Evolutionary conservation across 306 rosid genomes (phyloP), one percentile per base, ranked within the genome.

Genomic region (Ormosia emarginata): DNA sequence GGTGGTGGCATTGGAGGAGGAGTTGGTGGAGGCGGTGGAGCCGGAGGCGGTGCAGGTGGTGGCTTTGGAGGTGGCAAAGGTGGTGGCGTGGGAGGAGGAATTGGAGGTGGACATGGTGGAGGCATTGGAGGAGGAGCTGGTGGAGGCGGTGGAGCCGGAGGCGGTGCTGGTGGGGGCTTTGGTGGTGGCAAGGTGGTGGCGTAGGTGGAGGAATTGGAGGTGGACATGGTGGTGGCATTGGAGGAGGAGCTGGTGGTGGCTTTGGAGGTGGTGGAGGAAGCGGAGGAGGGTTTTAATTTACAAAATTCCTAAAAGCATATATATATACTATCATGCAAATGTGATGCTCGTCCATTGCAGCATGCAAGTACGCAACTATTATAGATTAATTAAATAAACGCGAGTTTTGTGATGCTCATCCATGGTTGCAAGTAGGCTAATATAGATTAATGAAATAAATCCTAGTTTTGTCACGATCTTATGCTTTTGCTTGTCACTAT

Each of bases 211-310:
- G 24, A 0, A 24, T 46, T 0, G 43, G 52, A 0, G 71, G 69
- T 1, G 74, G 79, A 0, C 65, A 30, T 1, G 86, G 78, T 0
- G 87, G 84, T 0, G 81, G 78, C 0, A 81, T 69, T n/a, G 73
- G 73, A 0, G 29, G 32, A 18, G 75, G 75, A 6, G 69, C 6
- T 0, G 69, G 59, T 0, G 74, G 49, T 0, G 43, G 40, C 8
- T 52, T 5, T 1, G 88, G 88, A 0, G 58, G 5, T 0, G 83
- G 84, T 2, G 63, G 85, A 11, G 85, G 86, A 24, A 8, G 40
- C 62, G 85, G 85, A 2, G 88, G 86, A 4, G 52, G 67, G 5
- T 18, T 75, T 67, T 86, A 47, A 83, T 49, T 17, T 55, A 66
- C 43, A 53, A 6, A 30, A 4, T 18, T 14, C 9, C 12, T 8